Conservation (phyloP, 2,329 filamentous ascomycete species). For the Penicillium sclerotiorum region DNA sequence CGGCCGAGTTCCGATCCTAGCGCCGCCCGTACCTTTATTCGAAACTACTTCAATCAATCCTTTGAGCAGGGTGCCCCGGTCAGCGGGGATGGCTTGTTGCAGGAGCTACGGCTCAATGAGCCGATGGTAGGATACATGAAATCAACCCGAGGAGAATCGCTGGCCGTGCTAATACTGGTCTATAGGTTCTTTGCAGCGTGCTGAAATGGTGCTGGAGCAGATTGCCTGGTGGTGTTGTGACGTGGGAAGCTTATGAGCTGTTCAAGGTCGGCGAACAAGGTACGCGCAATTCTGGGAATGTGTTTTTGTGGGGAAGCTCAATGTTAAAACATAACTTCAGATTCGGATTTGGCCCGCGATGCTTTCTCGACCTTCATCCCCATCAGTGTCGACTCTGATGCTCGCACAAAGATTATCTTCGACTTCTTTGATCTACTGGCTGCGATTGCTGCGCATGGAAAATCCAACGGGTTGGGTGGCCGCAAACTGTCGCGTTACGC, state of each 20-base stretch:
- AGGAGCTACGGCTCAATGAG: constrained; percentile 89
- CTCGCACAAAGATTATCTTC: constrained; percentile 85
- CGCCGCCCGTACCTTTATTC: constrained; percentile 86
- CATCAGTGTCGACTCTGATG: constrained; percentile 83
- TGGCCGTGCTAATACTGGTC: not conserved
- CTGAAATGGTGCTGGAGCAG: constrained; percentile 99
- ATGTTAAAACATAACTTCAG: constrained; percentile 54
- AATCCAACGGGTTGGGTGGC: constrained; percentile 88
- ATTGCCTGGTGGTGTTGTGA: constrained; percentile 85
- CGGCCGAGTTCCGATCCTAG: constrained; percentile 90
- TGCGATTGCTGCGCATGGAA: constrained; percentile 88
- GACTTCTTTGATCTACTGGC: constrained; percentile 95
- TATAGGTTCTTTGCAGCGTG: constrained; percentile 85
- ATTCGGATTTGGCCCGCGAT: constrained; percentile 87
- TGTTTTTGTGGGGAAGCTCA: not conserved
- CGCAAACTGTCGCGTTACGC: constrained; percentile 93
- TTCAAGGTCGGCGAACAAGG: constrained; percentile 94
- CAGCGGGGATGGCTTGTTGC: constrained; percentile 70
- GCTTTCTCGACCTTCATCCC: constrained; percentile 97
- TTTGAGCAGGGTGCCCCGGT: constrained; percentile 60
- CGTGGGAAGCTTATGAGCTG: constrained; percentile 95
- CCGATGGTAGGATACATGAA: constrained; percentile 70
- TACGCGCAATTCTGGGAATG: constrained; percentile 52
- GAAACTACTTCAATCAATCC: constrained; percentile 81
- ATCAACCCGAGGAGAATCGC: not conserved